phyloP scores from a whole-genome alignment of 257 asterid genomes.

The Nicotiana tabacum region DNA sequence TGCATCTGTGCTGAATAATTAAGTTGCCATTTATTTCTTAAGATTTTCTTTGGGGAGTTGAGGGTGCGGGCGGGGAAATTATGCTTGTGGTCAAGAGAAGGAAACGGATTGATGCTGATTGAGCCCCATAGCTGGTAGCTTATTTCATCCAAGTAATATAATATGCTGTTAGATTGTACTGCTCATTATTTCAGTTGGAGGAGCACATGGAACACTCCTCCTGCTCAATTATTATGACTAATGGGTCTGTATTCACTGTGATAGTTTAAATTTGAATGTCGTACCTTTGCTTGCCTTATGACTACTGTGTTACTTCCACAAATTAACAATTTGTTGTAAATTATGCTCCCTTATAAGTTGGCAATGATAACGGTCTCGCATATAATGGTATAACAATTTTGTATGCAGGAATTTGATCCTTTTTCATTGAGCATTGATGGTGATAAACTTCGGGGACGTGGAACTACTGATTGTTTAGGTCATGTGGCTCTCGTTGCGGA shows the following conservation, averaged over 20 bases:
- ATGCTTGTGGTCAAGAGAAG: neutral
- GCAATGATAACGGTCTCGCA: neutral
- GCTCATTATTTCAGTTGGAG: neutral
- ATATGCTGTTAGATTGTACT: neutral
- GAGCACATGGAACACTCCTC: neutral
- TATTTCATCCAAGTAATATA: neutral
- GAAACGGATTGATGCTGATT: neutral
- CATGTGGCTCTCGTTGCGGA: constrained; percentile 96
- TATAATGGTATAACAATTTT: neutral
- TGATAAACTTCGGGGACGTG: constrained; percentile 92
- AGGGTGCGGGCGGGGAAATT: neutral
- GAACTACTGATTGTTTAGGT: constrained; percentile 96
- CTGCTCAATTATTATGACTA: neutral
- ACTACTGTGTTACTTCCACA: too few species aligned
- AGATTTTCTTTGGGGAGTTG: neutral
- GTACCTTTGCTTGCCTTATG: neutral
- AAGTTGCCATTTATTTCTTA: neutral
- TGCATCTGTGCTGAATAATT: neutral
- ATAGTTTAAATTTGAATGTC: neutral
- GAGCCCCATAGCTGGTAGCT: neutral
- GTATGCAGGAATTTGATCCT: constrained; percentile 87
- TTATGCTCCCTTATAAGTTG: neutral
- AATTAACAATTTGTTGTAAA: neutral
- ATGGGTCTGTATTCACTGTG: neutral
- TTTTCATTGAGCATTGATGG: constrained; percentile 78